Percentiles rank a stretch among this genome's conserved stretches.
phyloP scores from a whole-genome alignment of 2,329 filamentous ascomycete genomes.

The Claviceps sp. region DNA sequence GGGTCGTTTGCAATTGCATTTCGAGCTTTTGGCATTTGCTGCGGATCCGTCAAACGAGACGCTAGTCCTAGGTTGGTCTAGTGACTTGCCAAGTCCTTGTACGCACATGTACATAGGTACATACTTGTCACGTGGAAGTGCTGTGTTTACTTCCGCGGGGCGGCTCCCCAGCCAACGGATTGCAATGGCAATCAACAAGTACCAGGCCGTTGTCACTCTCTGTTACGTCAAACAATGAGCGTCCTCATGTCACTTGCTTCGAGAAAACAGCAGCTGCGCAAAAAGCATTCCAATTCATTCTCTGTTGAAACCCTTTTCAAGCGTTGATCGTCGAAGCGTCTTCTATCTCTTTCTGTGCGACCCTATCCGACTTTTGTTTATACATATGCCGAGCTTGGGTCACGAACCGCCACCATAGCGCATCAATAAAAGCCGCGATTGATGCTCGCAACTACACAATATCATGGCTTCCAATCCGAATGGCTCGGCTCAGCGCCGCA shows the following conservation, averaged over 20 bases:
- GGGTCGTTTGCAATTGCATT: not conserved
- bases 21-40: not conserved
- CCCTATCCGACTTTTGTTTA: slow-evolving; percentile 12
- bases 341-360: not conserved
- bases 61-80: not conserved
- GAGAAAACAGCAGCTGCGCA: slow-evolving; percentile 12
- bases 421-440: slow-evolving; percentile 3
- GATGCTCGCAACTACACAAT: slow-evolving; percentile 10
- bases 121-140: slow-evolving; percentile 10
- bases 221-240: not conserved
- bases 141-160: slow-evolving; percentile 17
- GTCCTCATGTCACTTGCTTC: slow-evolving; percentile 13
- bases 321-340: not conserved
- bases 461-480: slow-evolving; percentile 23
- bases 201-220: not conserved
- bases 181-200: slow-evolving; percentile 6
- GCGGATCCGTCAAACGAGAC: not conserved
- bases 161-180: slow-evolving; percentile 15
- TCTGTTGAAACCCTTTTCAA: slow-evolving; percentile 3
- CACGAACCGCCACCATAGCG: not conserved
- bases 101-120: no score
- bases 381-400: slow-evolving; percentile 4
- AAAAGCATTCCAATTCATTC: slow-evolving; percentile 11
- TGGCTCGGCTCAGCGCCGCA: slow-evolving; percentile 52
- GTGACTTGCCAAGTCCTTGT: not conserved